These are phyloP conservation scores for Pseudonitzschia multiseries DNA, from an alignment of 108 stramenopile genomes.

Conservation along the genomic window DNA sequence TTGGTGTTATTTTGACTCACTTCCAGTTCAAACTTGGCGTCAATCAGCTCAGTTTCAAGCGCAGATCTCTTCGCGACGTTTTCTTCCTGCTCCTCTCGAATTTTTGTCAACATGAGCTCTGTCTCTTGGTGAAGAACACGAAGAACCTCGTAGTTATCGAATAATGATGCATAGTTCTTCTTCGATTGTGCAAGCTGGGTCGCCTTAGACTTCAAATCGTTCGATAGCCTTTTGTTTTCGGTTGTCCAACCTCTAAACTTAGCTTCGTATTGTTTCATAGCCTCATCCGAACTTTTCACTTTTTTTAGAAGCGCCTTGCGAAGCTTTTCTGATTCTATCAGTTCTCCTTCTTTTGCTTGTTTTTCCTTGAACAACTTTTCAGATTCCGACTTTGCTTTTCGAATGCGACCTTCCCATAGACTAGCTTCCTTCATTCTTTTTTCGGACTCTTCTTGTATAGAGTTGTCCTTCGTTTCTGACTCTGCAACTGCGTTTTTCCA, in stretches of 20 bases:
- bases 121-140: not conserved
- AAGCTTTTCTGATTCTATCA: not conserved
- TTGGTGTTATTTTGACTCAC: conserved; percentile 1
- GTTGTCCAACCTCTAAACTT: not conserved
- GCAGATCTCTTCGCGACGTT: not conserved
- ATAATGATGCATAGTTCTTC: not conserved
- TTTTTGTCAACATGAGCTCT: not conserved
- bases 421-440: conserved; percentile 5
- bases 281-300: not conserved
- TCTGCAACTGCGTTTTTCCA: not conserved
- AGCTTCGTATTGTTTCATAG: not conserved
- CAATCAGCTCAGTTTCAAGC: not conserved
- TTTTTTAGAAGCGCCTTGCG: not conserved
- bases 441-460: not conserved
- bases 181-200: not conserved
- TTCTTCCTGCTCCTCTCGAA: not conserved
- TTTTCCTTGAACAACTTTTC: conserved; percentile 1
- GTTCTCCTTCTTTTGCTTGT: conserved; percentile 3
- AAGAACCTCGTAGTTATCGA: too few relatives aligned
- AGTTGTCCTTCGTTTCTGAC: not conserved
- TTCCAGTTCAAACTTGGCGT: not conserved
- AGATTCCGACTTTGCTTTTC: not conserved
- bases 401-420: conserved; percentile 5
- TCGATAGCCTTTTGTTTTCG: not conserved
- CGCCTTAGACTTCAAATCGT: not conserved